Evolutionary conservation across 805 yeast genomes (phyloP), one percentile per base, ranked within the genome.

Genomic region (Zygoascus ofunaensis): DNA sequence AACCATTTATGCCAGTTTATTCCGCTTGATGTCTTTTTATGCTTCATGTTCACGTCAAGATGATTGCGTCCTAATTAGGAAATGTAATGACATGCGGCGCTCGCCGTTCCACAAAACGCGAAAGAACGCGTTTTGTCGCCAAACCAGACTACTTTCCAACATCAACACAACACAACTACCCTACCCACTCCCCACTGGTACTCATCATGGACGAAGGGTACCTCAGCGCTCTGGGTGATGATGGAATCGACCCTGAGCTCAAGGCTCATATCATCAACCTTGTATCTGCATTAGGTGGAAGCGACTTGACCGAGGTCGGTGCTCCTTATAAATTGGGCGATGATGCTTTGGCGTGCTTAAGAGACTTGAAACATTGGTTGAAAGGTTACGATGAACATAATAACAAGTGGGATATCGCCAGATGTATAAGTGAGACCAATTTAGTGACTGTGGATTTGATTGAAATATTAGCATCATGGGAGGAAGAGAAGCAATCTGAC

Each of bases 231-330:
- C 15, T 41, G 7, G 30, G 10, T 26, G 30, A 26, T 26, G 30
- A 37, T 14, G 15, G 34, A 10, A 60, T 59, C 3, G 63, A 61
- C 28, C 57, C 59, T 2, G 63, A 57, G 49, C 46, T 62, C 21
- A 60, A 54, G 41, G 85, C 92, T 0, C 87, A 86, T 61, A 81
- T 90, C 26, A 74, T 89, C 12, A 77, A 85, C 36, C 70, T 89
- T 34, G 86, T 87, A 3, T 77, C 95, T 3, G 95, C 97, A 0
- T 70, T 90, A 2, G 98, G 98, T 43, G 97, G 97, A 1, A 74
- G 80, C 0, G 96, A 89, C 62, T 76, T 80, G 39, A 63, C 80
- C 1, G 47, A 49, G 4, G 67, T 80, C 0, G 60, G 64, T 3
- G 50, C 73, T 0, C 77, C 78, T 0, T 92, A 92, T 56, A 77